Evolutionary conservation across 192 early-diverging fungal species (phyloP), one percentile per base, ranked within the genome.

Genomic region (Linnemannia hyalina): DNA sequence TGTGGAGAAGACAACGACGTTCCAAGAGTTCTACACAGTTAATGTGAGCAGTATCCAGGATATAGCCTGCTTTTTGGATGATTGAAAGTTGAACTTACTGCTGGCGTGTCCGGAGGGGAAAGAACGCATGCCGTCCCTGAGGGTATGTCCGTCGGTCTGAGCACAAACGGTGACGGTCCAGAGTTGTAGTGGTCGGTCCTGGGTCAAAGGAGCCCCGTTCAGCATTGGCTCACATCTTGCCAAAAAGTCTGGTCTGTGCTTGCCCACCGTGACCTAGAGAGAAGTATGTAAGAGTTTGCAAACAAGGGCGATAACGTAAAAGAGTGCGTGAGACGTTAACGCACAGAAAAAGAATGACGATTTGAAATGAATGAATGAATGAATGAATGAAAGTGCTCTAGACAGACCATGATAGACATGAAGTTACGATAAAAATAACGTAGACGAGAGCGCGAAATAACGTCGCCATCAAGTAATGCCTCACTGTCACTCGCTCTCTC

Each of bases 71-170:
- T 35, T 35, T 35, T 20, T 36, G 18, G 29, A 29, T 46, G 35
- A 35, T 54, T 55, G 5, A 32, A 26, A 78, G 47, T 49, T 4
- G 16, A 52, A 88, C 73, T 87, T 83, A 89, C 92, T 92, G 40
- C 94, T 95, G 7, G 97, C 89, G 87, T 99, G 97, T 2, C 97
- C 97, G 7, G 94, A 95, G 18, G 94, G 95, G 82, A 97, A 99
- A 78, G 93, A 93, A 89, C 93, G 95, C 80, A 96, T 93, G n/a
- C 95, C 97, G 74, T 97, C 95, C 49, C 77, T 81, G 55, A 98
- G 88, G 3, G 91, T 42, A 46, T 63, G 76, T n/a, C 87, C 29
- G 69, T 91, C 88, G 1, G 89, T 83, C 47, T 88, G 89, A 3
- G 89, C 81, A 74, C 95, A 96, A 10, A 95, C 88, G 63, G 70